These are phyloP conservation scores for Rhinocladiella mackenziei DNA, from an alignment of 2,329 filamentous ascomycete species.

Conservation along the genomic window DNA sequence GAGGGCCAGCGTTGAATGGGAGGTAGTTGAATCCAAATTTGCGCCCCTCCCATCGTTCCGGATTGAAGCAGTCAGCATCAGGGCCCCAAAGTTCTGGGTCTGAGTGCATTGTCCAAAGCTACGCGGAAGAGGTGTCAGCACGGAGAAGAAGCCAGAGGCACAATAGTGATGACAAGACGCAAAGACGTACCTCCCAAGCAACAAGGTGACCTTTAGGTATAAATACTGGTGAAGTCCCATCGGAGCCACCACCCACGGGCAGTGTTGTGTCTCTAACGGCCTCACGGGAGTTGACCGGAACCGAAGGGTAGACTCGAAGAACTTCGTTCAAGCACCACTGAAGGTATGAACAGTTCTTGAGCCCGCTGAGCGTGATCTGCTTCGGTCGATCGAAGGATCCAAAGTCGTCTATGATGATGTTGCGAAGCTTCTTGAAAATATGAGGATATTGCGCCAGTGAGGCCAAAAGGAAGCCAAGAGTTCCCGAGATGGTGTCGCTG, in stretches of 20 bases:
- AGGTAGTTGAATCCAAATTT: slow-evolving; percentile 61
- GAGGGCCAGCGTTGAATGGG: slow-evolving; percentile 31
- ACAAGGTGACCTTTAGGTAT: slow-evolving; percentile 39
- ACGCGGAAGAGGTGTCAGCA: background rate
- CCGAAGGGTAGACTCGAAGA: slow-evolving; percentile 70
- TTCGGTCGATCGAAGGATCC: slow-evolving; percentile 38
- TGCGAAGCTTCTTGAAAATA: slow-evolving; percentile 30
- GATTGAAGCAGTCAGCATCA: slow-evolving; percentile 54
- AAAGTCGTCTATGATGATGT: slow-evolving; percentile 37
- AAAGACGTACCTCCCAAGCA: slow-evolving; percentile 35
- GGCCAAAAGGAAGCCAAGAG: slow-evolving; percentile 45
- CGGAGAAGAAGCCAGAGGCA: background rate
- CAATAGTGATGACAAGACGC: slow-evolving; percentile 15
- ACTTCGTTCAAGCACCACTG: slow-evolving; percentile 57
- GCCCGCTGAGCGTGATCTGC: slow-evolving; percentile 41
- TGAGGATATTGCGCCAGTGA: slow-evolving; percentile 42
- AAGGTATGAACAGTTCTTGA: slow-evolving; percentile 40
- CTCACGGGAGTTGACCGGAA: slow-evolving; percentile 73
- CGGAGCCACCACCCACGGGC: slow-evolving; percentile 57
- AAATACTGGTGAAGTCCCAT: slow-evolving; percentile 43
- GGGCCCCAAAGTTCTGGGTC: slow-evolving; percentile 38
- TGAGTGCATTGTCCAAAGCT: background rate
- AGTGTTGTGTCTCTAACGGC: slow-evolving; percentile 69
- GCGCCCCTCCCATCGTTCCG: slow-evolving; percentile 67
- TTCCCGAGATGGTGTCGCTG: slow-evolving; percentile 50